Evolutionary conservation across 2,329 filamentous ascomycete species (phyloP), one percentile per base, ranked within the genome.

Genomic region (Venturiaceae sp.): DNA sequence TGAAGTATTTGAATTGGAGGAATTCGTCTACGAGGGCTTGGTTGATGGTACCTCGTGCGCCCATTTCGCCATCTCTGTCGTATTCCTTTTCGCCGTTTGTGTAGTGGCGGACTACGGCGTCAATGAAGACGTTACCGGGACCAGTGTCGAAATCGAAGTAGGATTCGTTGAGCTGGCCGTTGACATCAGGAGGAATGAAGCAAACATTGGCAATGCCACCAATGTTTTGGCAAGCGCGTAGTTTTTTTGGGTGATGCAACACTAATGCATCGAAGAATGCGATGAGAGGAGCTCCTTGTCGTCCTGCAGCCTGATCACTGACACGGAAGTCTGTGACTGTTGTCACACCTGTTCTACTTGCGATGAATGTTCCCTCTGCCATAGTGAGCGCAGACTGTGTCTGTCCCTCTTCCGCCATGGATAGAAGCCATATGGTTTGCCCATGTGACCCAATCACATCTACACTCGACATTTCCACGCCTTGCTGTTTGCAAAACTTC

Each of bases 171-270:
- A 68, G 62, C 60, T 71, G 66, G 32, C 72, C 66, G 21, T 73
- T 65, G 32, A 67, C 67, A 55, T 79, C 73, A 4, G 79, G 75
- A 3, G 79, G 80, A 55, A 83, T 80, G 68, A 84, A 83, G 69
- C 78, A 84, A 26, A 85, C 78, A 62, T 82, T 84, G 32, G 78
- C 79, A 44, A 85, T 82, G 33, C 82, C 81, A 55, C 80, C 80
- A 57, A 85, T 83, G 64, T 84, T 83, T 64, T 84, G 80, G 66
- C 81, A 83, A 2, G 79, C 80, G 28, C 82, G 77, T 7, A 82
- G 70, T 67, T 81, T 83, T 3, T 69, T 78, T 0, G 81, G 77
- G 63, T 84, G 79, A 62, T 80, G 78, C 19, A 85, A 72, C 9
- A 83, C 64, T 3, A 83, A 69, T 0, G 76, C 74, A 62, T 84